A percentile compares a stretch with the other conserved stretches of the same genome.
Conservation (phyloP, 805 yeast species). For the Nakazawaea peltata region DNA sequence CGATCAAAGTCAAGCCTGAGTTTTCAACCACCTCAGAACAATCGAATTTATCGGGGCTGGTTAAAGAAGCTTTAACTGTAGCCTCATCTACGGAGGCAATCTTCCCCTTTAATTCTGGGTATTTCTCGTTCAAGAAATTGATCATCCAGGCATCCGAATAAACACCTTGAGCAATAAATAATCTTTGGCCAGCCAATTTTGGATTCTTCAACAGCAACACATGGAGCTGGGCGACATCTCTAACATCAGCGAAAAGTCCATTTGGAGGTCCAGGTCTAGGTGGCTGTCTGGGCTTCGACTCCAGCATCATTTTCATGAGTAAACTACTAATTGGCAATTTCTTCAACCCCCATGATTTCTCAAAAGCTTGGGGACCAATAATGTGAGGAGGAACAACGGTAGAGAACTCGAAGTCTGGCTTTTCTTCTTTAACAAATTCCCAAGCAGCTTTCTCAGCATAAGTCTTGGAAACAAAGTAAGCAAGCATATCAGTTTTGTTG, state of each 20-base stretch:
- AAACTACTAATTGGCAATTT: constrained; percentile 12
- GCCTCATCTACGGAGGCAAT: constrained; percentile 29
- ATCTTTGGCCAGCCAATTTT: no score
- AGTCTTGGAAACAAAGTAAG: constrained; percentile 38
- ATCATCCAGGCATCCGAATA: constrained; percentile 21
- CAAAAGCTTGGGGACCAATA: constrained; percentile 45
- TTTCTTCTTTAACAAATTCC: constrained; percentile 35
- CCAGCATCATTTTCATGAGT: no score
- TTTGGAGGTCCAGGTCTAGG: no score
- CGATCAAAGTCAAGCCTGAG: constrained; percentile 31
- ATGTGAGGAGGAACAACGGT: constrained; percentile 36
- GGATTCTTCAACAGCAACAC: no score
- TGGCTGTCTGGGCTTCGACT: no score
- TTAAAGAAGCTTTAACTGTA: not conserved
- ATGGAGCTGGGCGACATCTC: no score
- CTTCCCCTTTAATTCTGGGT: constrained; percentile 35
- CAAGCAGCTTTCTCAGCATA: constrained; percentile 55
- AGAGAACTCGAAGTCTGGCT: constrained; percentile 29
- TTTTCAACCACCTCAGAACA: constrained; percentile 12
- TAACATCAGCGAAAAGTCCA: no score
- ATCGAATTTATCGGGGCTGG: constrained; percentile 9
- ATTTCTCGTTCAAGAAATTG: constrained; percentile 24
- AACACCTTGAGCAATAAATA: constrained; percentile 18
- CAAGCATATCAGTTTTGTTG: constrained; percentile 16
- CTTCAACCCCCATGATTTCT: constrained; percentile 20